These are phyloP conservation scores for Phytophthora ohioensis DNA, from an alignment of 352 stramenopile genomes.

Conservation along the genomic window DNA sequence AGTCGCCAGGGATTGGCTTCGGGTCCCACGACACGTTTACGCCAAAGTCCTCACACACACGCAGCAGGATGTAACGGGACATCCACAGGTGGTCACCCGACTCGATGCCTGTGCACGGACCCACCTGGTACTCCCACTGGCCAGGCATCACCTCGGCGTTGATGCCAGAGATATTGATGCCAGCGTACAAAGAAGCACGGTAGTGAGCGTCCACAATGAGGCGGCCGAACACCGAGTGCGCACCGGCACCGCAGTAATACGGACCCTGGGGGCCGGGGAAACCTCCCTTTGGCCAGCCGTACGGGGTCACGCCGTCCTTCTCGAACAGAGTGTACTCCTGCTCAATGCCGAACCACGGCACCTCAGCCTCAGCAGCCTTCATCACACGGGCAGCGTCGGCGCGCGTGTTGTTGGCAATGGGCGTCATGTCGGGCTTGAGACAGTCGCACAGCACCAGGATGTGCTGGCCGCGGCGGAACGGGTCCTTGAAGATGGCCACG, in stretches of 20 bases:
- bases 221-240: constrained; percentile 96
- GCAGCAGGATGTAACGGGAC: constrained; percentile 96
- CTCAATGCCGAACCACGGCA: constrained; percentile 97
- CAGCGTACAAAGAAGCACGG: constrained; percentile 95
- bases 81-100: constrained; percentile 97
- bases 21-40: constrained; percentile 98
- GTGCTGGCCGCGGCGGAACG: constrained; percentile 95
- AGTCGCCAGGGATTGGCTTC: constrained; percentile 98
- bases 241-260: constrained; percentile 95
- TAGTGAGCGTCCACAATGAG: constrained; percentile 96
- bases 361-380: constrained; percentile 57
- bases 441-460: constrained; percentile 98
- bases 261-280: constrained; percentile 91
- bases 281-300: constrained; percentile 93
- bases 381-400: constrained; percentile 80
- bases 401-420: constrained; percentile 94
- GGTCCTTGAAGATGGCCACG: constrained; percentile 96
- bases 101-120: constrained; percentile 96
- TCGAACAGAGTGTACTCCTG: constrained; percentile 98
- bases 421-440: constrained; percentile 94
- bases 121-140: constrained; percentile 98
- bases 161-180: constrained; percentile 96
- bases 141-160: constrained; percentile 99
- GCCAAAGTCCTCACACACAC: constrained; percentile 97
- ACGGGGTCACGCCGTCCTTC: constrained; percentile 86